These are phyloP conservation scores for Pichia exigua DNA, from an alignment of 805 yeast genomes.

Conservation along the genomic window DNA sequence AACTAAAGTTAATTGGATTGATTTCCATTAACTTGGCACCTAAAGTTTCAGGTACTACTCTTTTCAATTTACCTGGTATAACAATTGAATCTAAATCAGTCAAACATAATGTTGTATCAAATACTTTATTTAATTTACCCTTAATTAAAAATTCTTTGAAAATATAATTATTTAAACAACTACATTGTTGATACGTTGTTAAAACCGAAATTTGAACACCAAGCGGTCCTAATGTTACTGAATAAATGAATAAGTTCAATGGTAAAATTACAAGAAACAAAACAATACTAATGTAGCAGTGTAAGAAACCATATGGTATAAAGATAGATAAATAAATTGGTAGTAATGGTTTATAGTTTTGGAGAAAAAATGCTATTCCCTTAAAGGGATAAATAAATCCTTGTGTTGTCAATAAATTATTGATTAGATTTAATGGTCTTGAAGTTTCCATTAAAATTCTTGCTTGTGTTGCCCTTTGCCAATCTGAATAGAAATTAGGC, in stretches of 20 bases:
- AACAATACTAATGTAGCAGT: conserved; percentile 14
- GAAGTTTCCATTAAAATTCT: conserved; percentile 17
- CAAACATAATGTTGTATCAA: conserved; percentile 23
- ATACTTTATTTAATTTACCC: conserved; percentile 19
- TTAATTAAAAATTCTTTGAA: conserved; percentile 20
- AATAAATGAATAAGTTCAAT: conserved; percentile 17
- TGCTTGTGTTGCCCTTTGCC: conserved; percentile 9
- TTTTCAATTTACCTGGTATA: conserved; percentile 27
- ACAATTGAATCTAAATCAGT: conserved; percentile 23
- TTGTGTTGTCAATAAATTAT: conserved; percentile 13
- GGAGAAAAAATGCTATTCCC: conserved; percentile 22
- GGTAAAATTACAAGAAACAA: conserved; percentile 19
- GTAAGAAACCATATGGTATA: conserved; percentile 19
- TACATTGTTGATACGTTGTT: conserved; percentile 23
- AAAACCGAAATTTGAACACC: conserved; percentile 21
- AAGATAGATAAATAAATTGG: conserved; percentile 21
- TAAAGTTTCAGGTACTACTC: conserved; percentile 23
- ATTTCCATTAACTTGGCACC: conserved; percentile 16
- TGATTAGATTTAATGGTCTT: conserved; percentile 16
- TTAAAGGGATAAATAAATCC: conserved; percentile 19
- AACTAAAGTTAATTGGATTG: conserved; percentile 5
- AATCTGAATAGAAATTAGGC: conserved; percentile 1
- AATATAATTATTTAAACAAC: conserved; percentile 18
- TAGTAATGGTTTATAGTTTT: conserved; percentile 18
- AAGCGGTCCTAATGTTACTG: conserved; percentile 22